Evolutionary conservation across 2,329 filamentous ascomycete genomes (phyloP), one percentile per base, ranked within the genome.

Genomic region (Colletotrichum phormii): DNA sequence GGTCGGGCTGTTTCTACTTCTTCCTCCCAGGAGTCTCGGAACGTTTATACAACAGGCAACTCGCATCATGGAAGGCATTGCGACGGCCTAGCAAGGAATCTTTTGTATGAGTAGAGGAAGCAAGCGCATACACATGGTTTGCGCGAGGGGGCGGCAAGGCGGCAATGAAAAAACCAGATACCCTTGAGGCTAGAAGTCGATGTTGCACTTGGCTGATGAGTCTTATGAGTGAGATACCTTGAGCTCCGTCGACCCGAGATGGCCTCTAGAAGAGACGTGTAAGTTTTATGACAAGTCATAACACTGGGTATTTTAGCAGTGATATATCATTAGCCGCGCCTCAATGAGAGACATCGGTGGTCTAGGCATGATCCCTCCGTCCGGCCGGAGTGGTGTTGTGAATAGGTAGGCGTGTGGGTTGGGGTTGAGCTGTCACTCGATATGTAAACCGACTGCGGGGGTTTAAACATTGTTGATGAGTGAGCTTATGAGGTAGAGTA

Each of bases 91-190:
- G 64, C 65, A 63, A 60, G 54, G 35, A 73, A 3, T 42, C 62
- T 58, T 74, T n/a, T 49, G 71, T 71, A 67, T 51, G 70, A 73
- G 65, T 71, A 74, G 61, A 71, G 8, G 15, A 42, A 42, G 37
- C 26, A 49, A 31, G 57, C 55, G 64, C 61, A 57, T n/a, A 49
- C 37, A 57, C 53, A 15, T 24, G 26, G 63, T 33, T 15, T 54
- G 53, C n/a, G 58, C 64, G 65, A 9, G 59, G 24, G n/a, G 53
- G 33, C 26, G 4, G 26, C 26, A 29, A 29, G 26, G 26, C 26
- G 70, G 46, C 65, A 69, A 64, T 49, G 64, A 37, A 70, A 66
- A 71, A 35, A 57, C 31, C 59, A 72, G 62, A 73, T 73, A 73
- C 71, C 71, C 71, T 59, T 59, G 33, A 46, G 24, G 49, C 33